Evolutionary conservation across 2,329 filamentous ascomycete genomes (phyloP), one percentile per base, ranked within the genome.

Genomic region (Hirsutella minnesotensis): DNA sequence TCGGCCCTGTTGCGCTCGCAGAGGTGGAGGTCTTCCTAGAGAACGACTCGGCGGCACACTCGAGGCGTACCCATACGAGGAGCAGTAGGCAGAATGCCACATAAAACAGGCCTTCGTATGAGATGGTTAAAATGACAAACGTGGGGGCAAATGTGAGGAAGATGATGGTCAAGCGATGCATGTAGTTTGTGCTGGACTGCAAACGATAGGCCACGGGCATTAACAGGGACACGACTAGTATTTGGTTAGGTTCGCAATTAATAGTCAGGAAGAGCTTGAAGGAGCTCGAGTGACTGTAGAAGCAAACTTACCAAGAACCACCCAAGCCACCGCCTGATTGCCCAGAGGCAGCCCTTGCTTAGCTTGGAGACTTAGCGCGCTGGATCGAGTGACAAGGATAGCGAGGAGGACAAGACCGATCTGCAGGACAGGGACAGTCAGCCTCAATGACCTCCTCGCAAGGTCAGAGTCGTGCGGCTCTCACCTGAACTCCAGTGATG

Each of bases 101-200:
- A 63, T 96, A 98, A 62, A 98, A 98, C 2, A 98, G 72, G 0
- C 90, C 90, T 62, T 98, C 92, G 65, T 94, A 98, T 1, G 90
- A 95, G 53, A 96, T 95, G 8, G 89, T 94, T 40, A 98, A 77
- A 55, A 98, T 90, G 57, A 98, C 83, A 63, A 96, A 98, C 2
- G 84, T 83, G 0, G 92, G 92, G 0, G 90, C 84, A 58, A 94
- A 96, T 5, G 89, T 85, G 39, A 98, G 71, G 66, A 96, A 98
- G 42, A 95, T 80, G 52, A 94, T 77, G 51, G 89, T 74, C 4
- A 98, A 70, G 20, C 89, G 81, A 60, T 96, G 89, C 51, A 96
- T 76, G 61, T 96, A 95, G 64, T 95, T 81, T 51, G 72, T 83
- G 59, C 86, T 92, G 1, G 87, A 83, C 49, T 85, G 80, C 2